Base-by-base conservation (phyloP, 306 rosid species). In the Potentilla sterilis region DNA sequence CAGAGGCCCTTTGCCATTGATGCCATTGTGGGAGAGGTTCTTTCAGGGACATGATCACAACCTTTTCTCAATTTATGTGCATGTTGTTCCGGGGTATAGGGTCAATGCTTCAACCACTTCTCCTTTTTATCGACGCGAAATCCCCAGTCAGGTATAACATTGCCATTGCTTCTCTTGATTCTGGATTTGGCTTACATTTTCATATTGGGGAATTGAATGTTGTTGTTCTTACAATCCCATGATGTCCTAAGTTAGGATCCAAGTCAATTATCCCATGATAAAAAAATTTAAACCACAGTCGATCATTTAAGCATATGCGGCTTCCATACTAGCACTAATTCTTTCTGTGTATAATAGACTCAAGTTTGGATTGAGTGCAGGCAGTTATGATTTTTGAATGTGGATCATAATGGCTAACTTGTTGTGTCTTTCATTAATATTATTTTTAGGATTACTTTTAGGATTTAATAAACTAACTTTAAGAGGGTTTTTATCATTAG, bases 1-100 rank as follows among this genome's bases (percentile, higher is more conserved):
- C 0, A 86, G 97, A 69, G 98, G 98, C 1, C 96, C 97, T 0
- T 82, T 92, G 81, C 97, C 97, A 8, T 9, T 95, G 80, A 15
- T 89, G 79, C 97, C 97, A 7, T 86, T 95, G 54, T 92, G 98
- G 98, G 97, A 95, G 88, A 87, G 88, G 75, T 92, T 95, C 89
- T 95, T 95, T 80, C 48, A 54, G 21, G 97, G 97, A 4, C 92
- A 86, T 35, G 64, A 67, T 28, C 57, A 69, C 28, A 64, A 80
- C 44, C 81, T 85, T 79, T 95, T 86, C 88, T 83, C 88, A 43
- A 83, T 95, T 9, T 95, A 95, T 58, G 80, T 95, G 44, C 98
- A 95, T 61, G 83, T 88, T 1, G 85, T 83, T 79, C 98, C 97
- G 0, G 81, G 87, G 8, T 90, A 70, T 55, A 38, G 44, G 62